These are phyloP conservation scores for Saccharomycopsis olivae DNA, from an alignment of 805 yeast species.

Conservation along the genomic window DNA sequence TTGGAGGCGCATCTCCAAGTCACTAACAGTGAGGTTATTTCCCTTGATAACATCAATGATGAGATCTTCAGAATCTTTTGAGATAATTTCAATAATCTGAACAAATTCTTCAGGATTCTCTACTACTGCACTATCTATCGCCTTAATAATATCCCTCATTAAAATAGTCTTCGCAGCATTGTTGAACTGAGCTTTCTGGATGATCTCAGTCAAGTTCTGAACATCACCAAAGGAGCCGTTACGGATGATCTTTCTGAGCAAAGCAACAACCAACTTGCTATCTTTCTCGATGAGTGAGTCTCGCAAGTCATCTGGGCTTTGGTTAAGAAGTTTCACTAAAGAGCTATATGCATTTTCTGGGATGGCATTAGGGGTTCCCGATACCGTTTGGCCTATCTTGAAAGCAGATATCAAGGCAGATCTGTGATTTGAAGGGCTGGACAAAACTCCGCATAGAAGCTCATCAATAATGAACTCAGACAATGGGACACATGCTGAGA, in stretches of 20 bases:
- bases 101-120: constrained; percentile 30
- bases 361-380: constrained; percentile 15
- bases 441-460: constrained; percentile 46
- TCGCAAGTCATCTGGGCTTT: too few species aligned
- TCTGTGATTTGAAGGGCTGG: constrained; percentile 30
- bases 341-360: too few species aligned
- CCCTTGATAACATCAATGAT: constrained; percentile 29
- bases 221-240: constrained; percentile 20
- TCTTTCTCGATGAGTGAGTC: too few species aligned
- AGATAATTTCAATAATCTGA: constrained; percentile 29
- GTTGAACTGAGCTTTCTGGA: constrained; percentile 19
- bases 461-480: constrained; percentile 43
- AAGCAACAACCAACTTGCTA: constrained; percentile 11
- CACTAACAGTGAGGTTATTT: too few species aligned
- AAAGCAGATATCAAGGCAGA: constrained; percentile 38
- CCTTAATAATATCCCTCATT: constrained; percentile 33
- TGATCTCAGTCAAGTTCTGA: constrained; percentile 7
- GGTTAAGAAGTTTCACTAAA: too few species aligned
- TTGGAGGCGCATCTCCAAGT: constrained; percentile 43
- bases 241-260: constrained; percentile 7
- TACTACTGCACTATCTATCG: constrained; percentile 28
- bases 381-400: constrained; percentile 40
- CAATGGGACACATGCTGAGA: constrained; percentile 63
- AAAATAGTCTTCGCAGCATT: constrained; percentile 22
- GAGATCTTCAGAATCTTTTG: constrained; percentile 27